These are phyloP conservation scores for Leucaena leucocephala DNA, from an alignment of 306 rosid genomes.

Conservation along the genomic window DNA sequence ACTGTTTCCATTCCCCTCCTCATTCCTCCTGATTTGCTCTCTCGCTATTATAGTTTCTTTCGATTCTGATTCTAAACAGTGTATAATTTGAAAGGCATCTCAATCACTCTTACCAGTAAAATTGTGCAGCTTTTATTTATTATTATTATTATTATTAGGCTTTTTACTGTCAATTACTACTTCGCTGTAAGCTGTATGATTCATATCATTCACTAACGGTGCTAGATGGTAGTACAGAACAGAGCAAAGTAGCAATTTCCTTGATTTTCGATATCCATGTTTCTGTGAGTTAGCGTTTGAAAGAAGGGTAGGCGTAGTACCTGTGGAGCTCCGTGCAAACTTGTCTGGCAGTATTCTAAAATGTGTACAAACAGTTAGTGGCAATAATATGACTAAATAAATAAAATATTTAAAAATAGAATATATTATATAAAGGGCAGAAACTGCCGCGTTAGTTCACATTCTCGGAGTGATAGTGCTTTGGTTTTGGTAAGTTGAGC, in stretches of 20 bases:
- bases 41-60: constrained; percentile 22
- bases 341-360: constrained; percentile 41
- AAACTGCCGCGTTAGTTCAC: constrained; percentile 7
- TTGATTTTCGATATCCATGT: not conserved
- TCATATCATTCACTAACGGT: not conserved
- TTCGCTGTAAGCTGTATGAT: not conserved
- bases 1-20: not conserved
- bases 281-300: constrained; percentile 26
- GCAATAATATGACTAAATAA: not conserved
- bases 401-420: not conserved
- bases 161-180: not conserved
- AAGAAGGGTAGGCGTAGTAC: constrained; percentile 27
- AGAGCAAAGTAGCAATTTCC: constrained; percentile 3
- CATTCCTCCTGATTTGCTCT: constrained; percentile 21
- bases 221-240: not conserved
- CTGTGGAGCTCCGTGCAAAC: constrained; percentile 43
- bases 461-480: constrained; percentile 27
- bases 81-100: constrained; percentile 40
- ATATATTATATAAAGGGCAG: not conserved
- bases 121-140: constrained; percentile 24
- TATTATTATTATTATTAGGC: not conserved
- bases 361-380: constrained; percentile 32
- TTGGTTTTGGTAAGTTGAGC: constrained; percentile 42
- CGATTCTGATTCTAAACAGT: constrained; percentile 34
- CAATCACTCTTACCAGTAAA: constrained; percentile 31